Evolutionary conservation across 129 eudicot species (phyloP), one percentile per base, ranked within the genome.

Genomic region (Pseudognaphalium luteoalbum): DNA sequence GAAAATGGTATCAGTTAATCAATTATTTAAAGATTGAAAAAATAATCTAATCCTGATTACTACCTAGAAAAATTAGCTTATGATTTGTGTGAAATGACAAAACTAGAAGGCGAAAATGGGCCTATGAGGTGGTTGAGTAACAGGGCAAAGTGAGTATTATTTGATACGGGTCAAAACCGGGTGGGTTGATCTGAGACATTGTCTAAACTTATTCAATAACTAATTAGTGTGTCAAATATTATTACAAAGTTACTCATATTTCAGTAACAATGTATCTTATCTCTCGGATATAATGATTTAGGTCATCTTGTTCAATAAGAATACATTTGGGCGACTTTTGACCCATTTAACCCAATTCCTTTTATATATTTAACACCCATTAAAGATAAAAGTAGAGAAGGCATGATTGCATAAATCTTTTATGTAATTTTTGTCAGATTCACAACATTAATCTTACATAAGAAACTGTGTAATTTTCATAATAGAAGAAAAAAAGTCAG

Each of bases 401-500:
- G 5, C 17, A 15, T 8, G 28, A 25, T 25, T 25, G 28, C 28
- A 47, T 15, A 5, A 47, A 15, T 14, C 54, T 47, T 11, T 47
- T 17, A 14, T 47, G 54, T 47, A 47, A 47, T 0, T 47, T 3
- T 47, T 12, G n/a, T 47, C n/a, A 47, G 12, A 12, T 47, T 41
- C 10, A 12, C 47, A 3, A 41, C 12, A 2, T 41, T 14, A 8
- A 41, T 3, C 1, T 25, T 25, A 10, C 8, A 9, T 1, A 6
- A 35, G 41, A 35, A 73, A 39, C 57, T 7, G 34, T 47, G 4
- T 54, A 37, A 3, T 37, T 68, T 57, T 4, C 10, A 41, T 62
- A 28, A 25, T 70, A 20, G 41, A 32, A 74, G 19, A 37, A 8
- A 20, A 21, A 66, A 82, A 75, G 69, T 32, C 0, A 6, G 67